Base-by-base conservation (phyloP, 2,329 filamentous ascomycete species). In the Bipolaris sorokiniana region DNA sequence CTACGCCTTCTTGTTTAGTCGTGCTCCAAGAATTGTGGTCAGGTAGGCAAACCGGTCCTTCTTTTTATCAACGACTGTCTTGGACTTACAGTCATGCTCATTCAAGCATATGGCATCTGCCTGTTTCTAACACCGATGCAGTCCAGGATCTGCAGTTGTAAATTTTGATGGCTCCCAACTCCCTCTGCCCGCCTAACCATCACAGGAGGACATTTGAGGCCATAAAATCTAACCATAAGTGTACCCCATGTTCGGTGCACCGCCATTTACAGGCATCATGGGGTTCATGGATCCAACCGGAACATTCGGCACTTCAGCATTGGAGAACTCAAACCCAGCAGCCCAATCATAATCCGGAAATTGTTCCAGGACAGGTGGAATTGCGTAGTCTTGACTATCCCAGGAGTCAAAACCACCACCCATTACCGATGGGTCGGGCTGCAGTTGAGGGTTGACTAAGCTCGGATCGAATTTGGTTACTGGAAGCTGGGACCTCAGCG, bases 261-360 rank as follows among this genome's bases (percentile, higher is more conserved):
- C 46, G 16, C 50, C 54, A 42, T 41, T 49, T 23, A 40, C 51
- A 49, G 63, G 62, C 54, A 71, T 64, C 50, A 67, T 62, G 13
- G 66, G 60, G 34, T 61, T 62, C 37, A 67, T 62, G 9, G 66
- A 49, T 4, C 59, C 63, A 33, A 63, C 48, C 45, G 67, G 64
- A 33, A 64, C 61, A 28, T 63, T 69, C 15, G 67, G 65, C 42
- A 69, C 69, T 7, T 71, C 69, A 26, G 63, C 63, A 34, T 68
- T 74, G 1, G 71, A 69, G 20, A 74, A 73, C 22, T 75, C 68
- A 40, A 75, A 75, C 16, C 72, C 70, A 9, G 73, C 69, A 3
- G 72, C 73, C 73, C 73, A 76, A 47, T 76, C 73, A 42, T 75
- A 76, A 54, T 76, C 73, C 9, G 70, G 72, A n/a, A 75, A 76